A percentile compares a stretch with the other conserved stretches of the same genome.
Evolutionary conservation across 208 protist genomes (phyloP).

Genomic region (Wallacemonas sp.): DNA sequence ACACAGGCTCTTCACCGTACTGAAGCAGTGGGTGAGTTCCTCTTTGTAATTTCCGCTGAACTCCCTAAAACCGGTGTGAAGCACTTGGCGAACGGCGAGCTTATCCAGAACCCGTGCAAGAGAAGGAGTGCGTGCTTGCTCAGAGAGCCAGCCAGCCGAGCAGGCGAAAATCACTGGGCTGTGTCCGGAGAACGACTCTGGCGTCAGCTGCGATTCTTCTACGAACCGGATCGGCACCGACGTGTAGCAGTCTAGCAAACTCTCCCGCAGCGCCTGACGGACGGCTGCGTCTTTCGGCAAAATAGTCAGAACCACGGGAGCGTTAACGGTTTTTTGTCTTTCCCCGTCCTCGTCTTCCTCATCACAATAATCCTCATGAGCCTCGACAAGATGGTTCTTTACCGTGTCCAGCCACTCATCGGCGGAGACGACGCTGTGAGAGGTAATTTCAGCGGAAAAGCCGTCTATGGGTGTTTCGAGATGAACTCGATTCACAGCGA

Average conservation of each 20-base stretch:
- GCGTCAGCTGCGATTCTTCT: neutral
- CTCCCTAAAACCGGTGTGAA: constrained; percentile 54
- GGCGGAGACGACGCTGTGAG: neutral
- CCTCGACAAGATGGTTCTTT: constrained; percentile 6
- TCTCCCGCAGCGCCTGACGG: neutral
- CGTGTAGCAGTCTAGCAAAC: constrained; percentile 23
- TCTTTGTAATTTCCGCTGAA: constrained; percentile 28
- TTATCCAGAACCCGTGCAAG: constrained; percentile 15
- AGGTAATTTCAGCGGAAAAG: neutral
- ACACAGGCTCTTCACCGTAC: constrained; percentile 12
- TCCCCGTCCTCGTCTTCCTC: neutral
- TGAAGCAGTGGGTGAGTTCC: constrained; percentile 30
- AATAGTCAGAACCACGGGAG: constrained; percentile 16
- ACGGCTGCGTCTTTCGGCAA: constrained; percentile 1
- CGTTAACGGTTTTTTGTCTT: neutral
- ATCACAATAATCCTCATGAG: constrained; percentile 20
- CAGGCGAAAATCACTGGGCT: constrained; percentile 50
- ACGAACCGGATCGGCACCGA: constrained; percentile 13
- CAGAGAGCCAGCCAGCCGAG: constrained; percentile 37
- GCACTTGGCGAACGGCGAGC: constrained; percentile 27
- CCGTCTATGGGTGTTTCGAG: neutral
- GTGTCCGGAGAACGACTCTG: neutral
- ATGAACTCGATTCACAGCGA: neutral
- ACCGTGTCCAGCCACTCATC: constrained; percentile 16
- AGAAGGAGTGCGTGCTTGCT: constrained; percentile 17